These are phyloP conservation scores for Coniochaeta prunicola DNA, from an alignment of 2,329 filamentous ascomycete genomes.

Conservation along the genomic window DNA sequence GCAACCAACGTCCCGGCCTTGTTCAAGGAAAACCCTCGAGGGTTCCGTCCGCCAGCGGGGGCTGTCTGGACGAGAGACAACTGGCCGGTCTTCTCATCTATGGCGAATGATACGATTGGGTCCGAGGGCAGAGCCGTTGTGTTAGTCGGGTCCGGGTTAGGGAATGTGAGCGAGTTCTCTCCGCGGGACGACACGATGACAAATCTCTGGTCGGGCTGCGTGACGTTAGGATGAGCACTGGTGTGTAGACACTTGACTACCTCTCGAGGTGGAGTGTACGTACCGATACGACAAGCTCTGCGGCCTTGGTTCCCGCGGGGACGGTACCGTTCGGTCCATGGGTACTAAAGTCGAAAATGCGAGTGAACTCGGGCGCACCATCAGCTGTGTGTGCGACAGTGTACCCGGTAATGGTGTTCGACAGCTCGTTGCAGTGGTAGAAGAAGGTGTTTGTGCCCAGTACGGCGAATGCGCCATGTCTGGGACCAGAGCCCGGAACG, in stretches of 20 bases:
- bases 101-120: slow-evolving; percentile 55
- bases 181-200: slow-evolving; percentile 62
- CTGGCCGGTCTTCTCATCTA: slow-evolving; percentile 44
- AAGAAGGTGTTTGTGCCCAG: slow-evolving; percentile 39
- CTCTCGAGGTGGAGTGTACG: slow-evolving; percentile 19
- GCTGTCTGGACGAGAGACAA: slow-evolving; percentile 49
- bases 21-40: slow-evolving; percentile 63
- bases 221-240: slow-evolving; percentile 1
- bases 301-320: slow-evolving; percentile 35
- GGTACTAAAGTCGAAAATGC: slow-evolving; percentile 40
- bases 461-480: slow-evolving; percentile 53
- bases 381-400: slow-evolving; percentile 41
- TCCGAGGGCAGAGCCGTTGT: slow-evolving; percentile 47
- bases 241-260: not conserved
- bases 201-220: slow-evolving; percentile 51
- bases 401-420: slow-evolving; percentile 50
- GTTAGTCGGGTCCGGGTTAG: slow-evolving; percentile 17
- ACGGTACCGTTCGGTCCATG: slow-evolving; percentile 37
- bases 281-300: slow-evolving; percentile 53
- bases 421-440: slow-evolving; percentile 54
- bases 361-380: slow-evolving; percentile 33
- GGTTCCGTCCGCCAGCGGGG: slow-evolving; percentile 55
- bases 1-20: slow-evolving; percentile 56
- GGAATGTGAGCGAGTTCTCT: slow-evolving; percentile 4
- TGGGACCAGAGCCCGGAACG: slow-evolving; percentile 51